Evolutionary conservation across 2,329 filamentous ascomycete species (phyloP), one percentile per base, ranked within the genome.

Genomic region (Cladosporium phlei): DNA sequence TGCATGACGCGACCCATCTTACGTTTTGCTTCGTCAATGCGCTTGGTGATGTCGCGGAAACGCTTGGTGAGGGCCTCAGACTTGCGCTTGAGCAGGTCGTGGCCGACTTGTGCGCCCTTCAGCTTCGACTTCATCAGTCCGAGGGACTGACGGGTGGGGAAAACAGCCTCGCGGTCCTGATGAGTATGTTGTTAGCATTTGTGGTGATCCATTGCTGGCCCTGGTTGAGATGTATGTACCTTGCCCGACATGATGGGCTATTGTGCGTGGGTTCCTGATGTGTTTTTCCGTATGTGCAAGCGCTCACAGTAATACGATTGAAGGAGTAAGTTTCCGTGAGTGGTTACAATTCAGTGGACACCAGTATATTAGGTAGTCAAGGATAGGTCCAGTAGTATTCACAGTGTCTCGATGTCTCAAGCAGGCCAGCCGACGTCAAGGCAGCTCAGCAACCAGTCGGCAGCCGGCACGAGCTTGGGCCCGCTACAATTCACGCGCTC

Each of bases 1-100:
- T 97, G 91, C 93, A 98, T 98, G 28, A 98, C 93, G 25, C 91
- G 82, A 48, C 93, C 93, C 91, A 98, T 98, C 75, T 98, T 98
- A 60, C 90, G 86, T 72, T 98, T 98, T 32, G 93, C 93, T 69
- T 98, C 93, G 73, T 98, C 91, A 69, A 98, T 98, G 63, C 93
- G 86, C 66, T 83, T 82, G 39, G 93, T 96, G 62, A 98, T 98
- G 62, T 98, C 93, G 88, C 66, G 56, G 58, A 70, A 70, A 44
- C 62, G 59, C 88, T 98, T 98, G 56, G 93, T 98, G 53, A 98
- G 75, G 59, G 93, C 93, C 71, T 98, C 93, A 68, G 90, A 96
- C 77, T 98, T 98, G 64, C 93, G 79, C 77, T 98, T 98, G 54
- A 98, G 75, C 66, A 98, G 75, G 68, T 86, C 95, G 73, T 98